Evolutionary conservation across 2,329 filamentous ascomycete genomes (phyloP).

Genomic region (Botrytis elliptica): DNA sequence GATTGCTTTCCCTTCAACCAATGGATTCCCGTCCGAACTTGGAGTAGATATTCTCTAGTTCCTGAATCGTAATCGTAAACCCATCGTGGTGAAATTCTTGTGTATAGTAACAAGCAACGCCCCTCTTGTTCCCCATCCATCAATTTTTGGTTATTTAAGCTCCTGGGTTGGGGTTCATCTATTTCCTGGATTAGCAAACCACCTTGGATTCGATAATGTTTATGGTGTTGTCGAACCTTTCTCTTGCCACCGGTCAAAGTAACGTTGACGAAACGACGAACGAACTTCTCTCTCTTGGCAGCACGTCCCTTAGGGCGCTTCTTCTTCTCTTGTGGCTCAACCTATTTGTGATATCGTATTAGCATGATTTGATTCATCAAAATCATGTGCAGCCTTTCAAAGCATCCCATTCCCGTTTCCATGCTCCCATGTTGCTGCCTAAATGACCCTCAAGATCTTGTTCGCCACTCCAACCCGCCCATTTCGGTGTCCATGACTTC

Average conservation of each 20-base stretch:
- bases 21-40: conserved; percentile 32
- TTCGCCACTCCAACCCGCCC: background rate
- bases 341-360: conserved; percentile 50
- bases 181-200: conserved; percentile 22
- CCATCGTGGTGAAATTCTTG: conserved; percentile 15
- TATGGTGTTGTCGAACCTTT: conserved; percentile 61
- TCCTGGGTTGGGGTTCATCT: conserved; percentile 89
- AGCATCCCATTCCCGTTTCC: background rate
- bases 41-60: conserved; percentile 32
- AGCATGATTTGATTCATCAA: conserved; percentile 26
- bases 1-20: conserved; percentile 37
- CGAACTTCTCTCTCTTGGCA: conserved; percentile 96
- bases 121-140: conserved; percentile 33
- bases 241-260: conserved; percentile 97
- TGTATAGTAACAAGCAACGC: conserved; percentile 31
- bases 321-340: conserved; percentile 90
- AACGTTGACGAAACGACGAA: conserved; percentile 97
- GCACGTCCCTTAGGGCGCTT: conserved; percentile 97
- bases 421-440: background rate
- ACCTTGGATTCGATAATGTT: background rate
- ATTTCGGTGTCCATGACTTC: background rate
- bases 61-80: conserved; percentile 20
- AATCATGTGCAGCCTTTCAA: background rate
- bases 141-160: conserved; percentile 49
- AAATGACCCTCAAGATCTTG: background rate